phyloP scores from a whole-genome alignment of 352 stramenopile species.

The Pythium vanterpoolii region DNA sequence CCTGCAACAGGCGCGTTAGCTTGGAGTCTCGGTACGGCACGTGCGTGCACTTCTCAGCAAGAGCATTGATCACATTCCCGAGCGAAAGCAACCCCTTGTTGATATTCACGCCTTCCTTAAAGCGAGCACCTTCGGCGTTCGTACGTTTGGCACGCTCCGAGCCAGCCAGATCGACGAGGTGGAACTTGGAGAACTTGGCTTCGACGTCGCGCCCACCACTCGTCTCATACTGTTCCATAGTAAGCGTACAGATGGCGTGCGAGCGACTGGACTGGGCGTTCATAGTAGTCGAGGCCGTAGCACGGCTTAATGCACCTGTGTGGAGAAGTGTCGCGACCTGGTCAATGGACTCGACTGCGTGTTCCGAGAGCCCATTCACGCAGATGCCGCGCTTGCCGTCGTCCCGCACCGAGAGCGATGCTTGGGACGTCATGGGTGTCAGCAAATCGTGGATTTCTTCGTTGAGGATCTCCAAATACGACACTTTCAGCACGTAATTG shows the following conservation, averaged over 20 bases:
- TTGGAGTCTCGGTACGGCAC: slow-evolving; percentile 91
- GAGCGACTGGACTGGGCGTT: slow-evolving; percentile 80
- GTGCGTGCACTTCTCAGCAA: slow-evolving; percentile 75
- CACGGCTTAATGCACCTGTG: slow-evolving; percentile 41
- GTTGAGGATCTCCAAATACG: slow-evolving; percentile 94
- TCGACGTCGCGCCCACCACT: slow-evolving; percentile 27
- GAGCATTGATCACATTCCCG: slow-evolving; percentile 94
- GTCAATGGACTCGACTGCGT: slow-evolving; percentile 52
- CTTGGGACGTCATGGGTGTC: slow-evolving; percentile 18
- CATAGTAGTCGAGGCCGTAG: slow-evolving; percentile 70
- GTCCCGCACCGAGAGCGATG: slow-evolving; percentile 73
- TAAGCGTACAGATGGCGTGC: slow-evolving; percentile 88
- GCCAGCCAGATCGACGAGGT: slow-evolving; percentile 95
- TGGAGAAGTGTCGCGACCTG: slow-evolving; percentile 46
- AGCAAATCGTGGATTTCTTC: slow-evolving; percentile 96
- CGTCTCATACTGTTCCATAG: slow-evolving; percentile 67
- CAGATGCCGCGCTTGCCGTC: slow-evolving; percentile 88
- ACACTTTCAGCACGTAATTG: slow-evolving; percentile 55
- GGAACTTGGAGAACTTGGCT: slow-evolving; percentile 83
- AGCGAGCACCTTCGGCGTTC: slow-evolving; percentile 72
- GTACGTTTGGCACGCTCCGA: slow-evolving; percentile 92
- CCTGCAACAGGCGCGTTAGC: slow-evolving; percentile 86
- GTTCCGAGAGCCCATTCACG: slow-evolving; percentile 80
- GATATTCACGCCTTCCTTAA: slow-evolving; percentile 94
- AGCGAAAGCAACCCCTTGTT: slow-evolving; percentile 93